These are phyloP conservation scores for Epichloe uncinata DNA, from an alignment of 2,329 filamentous ascomycete species.

Conservation along the genomic window DNA sequence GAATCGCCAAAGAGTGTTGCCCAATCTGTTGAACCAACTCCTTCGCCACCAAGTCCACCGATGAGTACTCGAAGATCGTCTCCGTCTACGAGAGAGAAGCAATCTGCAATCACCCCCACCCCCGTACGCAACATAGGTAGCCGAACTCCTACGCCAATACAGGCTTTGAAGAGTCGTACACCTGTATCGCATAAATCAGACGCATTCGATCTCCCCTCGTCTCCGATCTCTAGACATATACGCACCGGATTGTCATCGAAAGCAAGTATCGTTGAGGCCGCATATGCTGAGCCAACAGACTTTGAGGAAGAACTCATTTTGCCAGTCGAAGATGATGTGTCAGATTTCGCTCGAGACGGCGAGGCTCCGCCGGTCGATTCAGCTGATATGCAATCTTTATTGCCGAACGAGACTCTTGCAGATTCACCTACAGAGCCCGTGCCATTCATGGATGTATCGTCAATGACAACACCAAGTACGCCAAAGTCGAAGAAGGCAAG, in stretches of 20 bases:
- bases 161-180: neutral
- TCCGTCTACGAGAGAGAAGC: neutral
- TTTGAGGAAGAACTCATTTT: neutral
- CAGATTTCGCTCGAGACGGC: neutral
- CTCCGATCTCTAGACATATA: neutral
- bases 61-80: neutral
- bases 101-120: neutral
- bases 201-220: constrained; percentile 4
- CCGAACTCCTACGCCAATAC: neutral
- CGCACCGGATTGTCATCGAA: neutral
- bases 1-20: constrained; percentile 1
- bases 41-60: constrained; percentile 3
- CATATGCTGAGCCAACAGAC: neutral
- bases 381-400: too few species aligned
- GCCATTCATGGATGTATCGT: neutral
- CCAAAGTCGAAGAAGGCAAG: neutral
- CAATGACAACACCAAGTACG: neutral
- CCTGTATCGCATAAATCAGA: constrained; percentile 1
- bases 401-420: neutral
- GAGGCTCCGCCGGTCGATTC: neutral
- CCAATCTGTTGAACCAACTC: neutral
- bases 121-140: neutral
- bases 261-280: neutral
- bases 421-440: neutral
- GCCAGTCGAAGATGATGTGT: neutral